These are phyloP conservation scores for Phytopythium chamaehyphon DNA, from an alignment of 352 stramenopile species.

Conservation along the genomic window DNA sequence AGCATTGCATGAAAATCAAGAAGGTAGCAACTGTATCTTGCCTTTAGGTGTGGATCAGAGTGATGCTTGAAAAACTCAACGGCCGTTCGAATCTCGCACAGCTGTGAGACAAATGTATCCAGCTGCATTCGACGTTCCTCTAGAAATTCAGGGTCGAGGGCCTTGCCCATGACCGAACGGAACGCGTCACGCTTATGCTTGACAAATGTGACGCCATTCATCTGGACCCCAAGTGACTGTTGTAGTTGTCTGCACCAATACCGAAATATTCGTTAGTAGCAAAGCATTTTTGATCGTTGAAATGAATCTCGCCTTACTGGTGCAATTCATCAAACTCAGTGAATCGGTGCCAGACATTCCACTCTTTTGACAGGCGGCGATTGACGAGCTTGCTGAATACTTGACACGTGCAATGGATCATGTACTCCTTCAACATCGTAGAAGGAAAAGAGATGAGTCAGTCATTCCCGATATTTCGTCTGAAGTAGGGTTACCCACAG, in stretches of 20 bases:
- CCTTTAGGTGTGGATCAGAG: slow-evolving; percentile 40
- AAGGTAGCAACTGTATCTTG: slow-evolving; percentile 1
- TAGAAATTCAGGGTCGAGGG: slow-evolving; percentile 55
- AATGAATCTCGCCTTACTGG: slow-evolving; percentile 19
- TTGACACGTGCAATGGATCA: slow-evolving; percentile 55
- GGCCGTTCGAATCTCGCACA: slow-evolving; percentile 32
- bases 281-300: not conserved
- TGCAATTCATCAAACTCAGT: slow-evolving; percentile 59
- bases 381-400: slow-evolving; percentile 44
- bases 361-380: slow-evolving; percentile 49
- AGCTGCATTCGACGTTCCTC: slow-evolving; percentile 47
- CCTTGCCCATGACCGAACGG: slow-evolving; percentile 38
- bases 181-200: slow-evolving; percentile 54
- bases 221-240: slow-evolving; percentile 34
- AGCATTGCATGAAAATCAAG: not conserved
- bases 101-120: slow-evolving; percentile 42
- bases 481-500: slow-evolving; percentile 20
- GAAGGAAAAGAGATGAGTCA: not conserved
- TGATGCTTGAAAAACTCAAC: slow-evolving; percentile 65
- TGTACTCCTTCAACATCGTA: slow-evolving; percentile 42
- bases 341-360: slow-evolving; percentile 62
- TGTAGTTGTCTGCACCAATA: slow-evolving; percentile 29
- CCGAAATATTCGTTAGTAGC: not conserved
- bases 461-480: not conserved
- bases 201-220: slow-evolving; percentile 43